Evolutionary conservation across 2,329 filamentous ascomycete species (phyloP), one percentile per base, ranked within the genome.

Genomic region (Atkinsonella texensis): DNA sequence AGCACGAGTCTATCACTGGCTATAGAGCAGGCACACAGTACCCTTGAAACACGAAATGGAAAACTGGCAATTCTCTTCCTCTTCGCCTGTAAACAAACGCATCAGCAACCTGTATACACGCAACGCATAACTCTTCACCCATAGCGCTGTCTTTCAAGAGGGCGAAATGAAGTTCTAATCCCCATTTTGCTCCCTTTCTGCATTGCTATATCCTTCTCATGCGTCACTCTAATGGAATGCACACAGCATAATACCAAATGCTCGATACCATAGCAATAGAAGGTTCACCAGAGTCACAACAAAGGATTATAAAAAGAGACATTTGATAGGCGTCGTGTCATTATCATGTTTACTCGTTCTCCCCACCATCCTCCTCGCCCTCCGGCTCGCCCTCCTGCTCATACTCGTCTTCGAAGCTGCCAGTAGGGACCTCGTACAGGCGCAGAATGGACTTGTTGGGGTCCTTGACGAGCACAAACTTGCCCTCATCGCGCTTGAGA

Each of bases 381-480:
- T 72, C 72, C 38, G 72, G 73, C 35, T 70, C 68, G 54, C 75
- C 77, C 47, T 76, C 76, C 54, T 87, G 85, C 49, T 94, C 89
- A 4, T 80, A 85, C 35, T 91, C 87, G 62, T 97, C 91, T 62
- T 97, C 93, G 66, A 97, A 91, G 56, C 88, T 93, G 62, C 84
- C 82, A 49, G 80, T 72, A 1, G 93, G 93, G 8, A 98, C 87
- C 68, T 90, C 84, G 74, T 98, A 98, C 63, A 98, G 73, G 57
- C 93, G 84, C 58, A 98, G 81, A 57, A 96, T 88, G 53, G 86
- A 81, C 83, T 96, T 97, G 79, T 98, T 98, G 54, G 93, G 93
- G 70, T 98, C 93, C 84, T 85, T 85, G 64, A 85, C 81, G 18
- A 86, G 76, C 46, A 93, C 83, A 61, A 87, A 93, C 74, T 90